phyloP scores from a whole-genome alignment of 306 rosid species.

The Prunus salicina region DNA sequence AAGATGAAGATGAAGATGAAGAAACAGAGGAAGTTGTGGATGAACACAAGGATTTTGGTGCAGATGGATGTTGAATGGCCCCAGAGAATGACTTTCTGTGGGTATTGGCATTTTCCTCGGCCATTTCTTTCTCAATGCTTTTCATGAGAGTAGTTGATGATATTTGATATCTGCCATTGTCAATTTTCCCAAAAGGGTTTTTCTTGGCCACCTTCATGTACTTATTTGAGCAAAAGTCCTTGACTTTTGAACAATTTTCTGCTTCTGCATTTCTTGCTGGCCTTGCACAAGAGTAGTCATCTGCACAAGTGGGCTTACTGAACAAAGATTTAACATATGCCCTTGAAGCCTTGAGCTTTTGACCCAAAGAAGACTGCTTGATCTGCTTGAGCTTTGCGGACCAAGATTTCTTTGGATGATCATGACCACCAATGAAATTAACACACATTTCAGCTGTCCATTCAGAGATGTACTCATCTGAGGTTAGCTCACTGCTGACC shows the following conservation, averaged over 20 bases:
- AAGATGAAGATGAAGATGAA: constrained; percentile 79
- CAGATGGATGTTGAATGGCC: constrained; percentile 54
- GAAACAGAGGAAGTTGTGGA: constrained; percentile 73
- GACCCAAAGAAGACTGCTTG: constrained; percentile 52
- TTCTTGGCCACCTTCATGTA: constrained; percentile 40
- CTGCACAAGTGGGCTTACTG: constrained; percentile 61
- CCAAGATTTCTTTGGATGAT: constrained; percentile 52
- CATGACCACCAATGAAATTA: constrained; percentile 18
- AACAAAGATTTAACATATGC: constrained; percentile 65
- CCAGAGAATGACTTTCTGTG: constrained; percentile 81
- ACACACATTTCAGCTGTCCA: constrained; percentile 46
- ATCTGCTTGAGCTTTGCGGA: constrained; percentile 66
- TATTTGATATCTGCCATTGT: constrained; percentile 35
- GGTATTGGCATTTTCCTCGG: constrained; percentile 34
- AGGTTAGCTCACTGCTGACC: constrained; percentile 59
- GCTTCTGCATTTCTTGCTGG: constrained; percentile 41
- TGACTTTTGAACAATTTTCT: constrained; percentile 24
- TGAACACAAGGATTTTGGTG: constrained; percentile 38
- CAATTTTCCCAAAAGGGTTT: constrained; percentile 45
- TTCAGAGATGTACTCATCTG: constrained; percentile 49
- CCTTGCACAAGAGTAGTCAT: constrained; percentile 38
- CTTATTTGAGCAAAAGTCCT: constrained; percentile 29
- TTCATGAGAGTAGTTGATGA: constrained; percentile 37
- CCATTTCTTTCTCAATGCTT: constrained; percentile 43
- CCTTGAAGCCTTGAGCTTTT: constrained; percentile 64